phyloP scores from a whole-genome alignment of 2,329 filamentous ascomycete genomes.

The Colletotrichum limetticola region DNA sequence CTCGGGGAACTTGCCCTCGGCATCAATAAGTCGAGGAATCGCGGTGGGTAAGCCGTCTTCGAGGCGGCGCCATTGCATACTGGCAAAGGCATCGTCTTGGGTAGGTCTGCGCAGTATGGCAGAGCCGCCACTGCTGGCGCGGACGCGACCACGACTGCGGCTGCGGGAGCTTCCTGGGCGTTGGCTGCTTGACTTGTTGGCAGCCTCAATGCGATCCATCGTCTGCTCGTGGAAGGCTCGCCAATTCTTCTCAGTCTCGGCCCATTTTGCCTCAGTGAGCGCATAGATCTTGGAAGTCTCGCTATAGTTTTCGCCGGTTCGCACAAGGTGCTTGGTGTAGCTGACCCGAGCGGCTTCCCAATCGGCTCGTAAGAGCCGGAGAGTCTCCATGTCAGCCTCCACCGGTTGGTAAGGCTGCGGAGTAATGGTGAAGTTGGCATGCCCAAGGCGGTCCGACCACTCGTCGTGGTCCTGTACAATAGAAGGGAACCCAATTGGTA shows the following conservation, averaged over 20 bases:
- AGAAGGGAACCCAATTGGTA: constrained; percentile 67
- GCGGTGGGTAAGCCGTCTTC: constrained; percentile 70
- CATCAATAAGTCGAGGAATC: constrained; percentile 76
- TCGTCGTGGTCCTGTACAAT: constrained; percentile 78
- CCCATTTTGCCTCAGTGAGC: constrained; percentile 90
- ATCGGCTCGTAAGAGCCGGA: constrained; percentile 75
- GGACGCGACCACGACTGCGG: constrained; percentile 52
- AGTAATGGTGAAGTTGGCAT: constrained; percentile 91
- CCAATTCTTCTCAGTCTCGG: constrained; percentile 81
- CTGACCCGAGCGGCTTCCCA: constrained; percentile 88
- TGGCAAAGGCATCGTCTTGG: constrained; percentile 53
- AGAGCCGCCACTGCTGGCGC: constrained; percentile 54
- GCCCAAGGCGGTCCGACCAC: constrained; percentile 87
- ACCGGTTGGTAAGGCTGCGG: constrained; percentile 83
- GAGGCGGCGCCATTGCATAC: constrained; percentile 55
- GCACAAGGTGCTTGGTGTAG: constrained; percentile 88
- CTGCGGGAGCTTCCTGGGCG: constrained; percentile 46
- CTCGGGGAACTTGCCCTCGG: constrained; percentile 86
- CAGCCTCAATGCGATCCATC: constrained; percentile 60
- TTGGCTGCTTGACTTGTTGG: constrained; percentile 45
- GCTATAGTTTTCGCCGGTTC: constrained; percentile 91
- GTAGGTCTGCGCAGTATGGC: constrained; percentile 44
- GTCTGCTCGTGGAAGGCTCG: constrained; percentile 74
- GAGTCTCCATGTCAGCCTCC: constrained; percentile 64
- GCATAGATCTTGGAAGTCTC: constrained; percentile 88